Conservation (phyloP, 164 flowering plant genomes). For the Hamamelis virginiana region DNA sequence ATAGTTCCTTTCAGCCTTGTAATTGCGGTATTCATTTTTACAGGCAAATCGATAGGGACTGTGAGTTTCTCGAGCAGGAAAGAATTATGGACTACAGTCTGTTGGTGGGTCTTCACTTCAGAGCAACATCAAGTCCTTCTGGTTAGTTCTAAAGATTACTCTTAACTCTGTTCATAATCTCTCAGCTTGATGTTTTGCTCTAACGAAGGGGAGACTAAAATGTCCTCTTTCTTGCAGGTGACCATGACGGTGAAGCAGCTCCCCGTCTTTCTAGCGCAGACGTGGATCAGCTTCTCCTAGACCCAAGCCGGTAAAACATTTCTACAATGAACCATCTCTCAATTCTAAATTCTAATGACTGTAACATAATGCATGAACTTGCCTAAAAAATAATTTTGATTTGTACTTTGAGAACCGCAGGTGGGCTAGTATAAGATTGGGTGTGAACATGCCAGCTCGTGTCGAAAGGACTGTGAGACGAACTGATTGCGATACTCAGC, state of each 20-base stretch:
- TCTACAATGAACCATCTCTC: background rate
- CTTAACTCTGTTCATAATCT: background rate
- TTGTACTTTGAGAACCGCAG: constrained; percentile 29
- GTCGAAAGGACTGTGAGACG: constrained; percentile 58
- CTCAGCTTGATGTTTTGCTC: background rate
- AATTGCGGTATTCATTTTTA: background rate
- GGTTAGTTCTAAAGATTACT: constrained; percentile 18
- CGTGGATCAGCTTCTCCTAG: constrained; percentile 38
- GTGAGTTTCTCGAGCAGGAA: constrained; percentile 78
- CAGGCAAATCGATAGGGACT: constrained; percentile 84
- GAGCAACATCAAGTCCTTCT: constrained; percentile 33
- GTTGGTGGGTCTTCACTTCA: constrained; percentile 75
- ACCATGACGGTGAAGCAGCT: constrained; percentile 17
- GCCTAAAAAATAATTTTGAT: background rate
- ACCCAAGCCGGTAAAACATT: constrained; percentile 28
- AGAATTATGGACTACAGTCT: constrained; percentile 86
- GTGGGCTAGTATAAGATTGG: constrained; percentile 66
- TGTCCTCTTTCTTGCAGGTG: constrained; percentile 19
- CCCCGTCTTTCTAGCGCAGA: constrained; percentile 36
- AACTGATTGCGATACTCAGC: constrained; percentile 44
- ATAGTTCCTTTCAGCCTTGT: background rate
- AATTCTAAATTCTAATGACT: too few relatives aligned
- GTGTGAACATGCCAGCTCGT: constrained; percentile 72
- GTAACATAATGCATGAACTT: too few relatives aligned
- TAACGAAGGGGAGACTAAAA: background rate